Evolutionary conservation across 192 early-diverging fungal genomes (phyloP).

Genomic region (Diversispora eburnea): DNA sequence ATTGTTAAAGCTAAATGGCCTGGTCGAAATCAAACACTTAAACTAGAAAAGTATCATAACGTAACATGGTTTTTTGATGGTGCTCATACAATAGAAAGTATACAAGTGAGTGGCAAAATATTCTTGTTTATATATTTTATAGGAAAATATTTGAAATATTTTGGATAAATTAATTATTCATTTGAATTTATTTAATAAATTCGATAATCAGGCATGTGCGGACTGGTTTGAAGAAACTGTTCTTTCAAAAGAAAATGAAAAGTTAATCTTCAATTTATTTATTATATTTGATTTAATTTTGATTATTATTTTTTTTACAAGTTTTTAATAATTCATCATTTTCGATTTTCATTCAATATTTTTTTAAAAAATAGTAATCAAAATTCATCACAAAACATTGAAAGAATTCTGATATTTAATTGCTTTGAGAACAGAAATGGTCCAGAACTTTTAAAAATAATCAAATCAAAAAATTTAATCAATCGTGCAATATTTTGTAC

Average conservation of each 20-base stretch:
- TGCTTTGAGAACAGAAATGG: conserved; percentile 76
- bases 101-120: conserved; percentile 42
- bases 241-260: not conserved
- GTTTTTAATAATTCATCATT: no score
- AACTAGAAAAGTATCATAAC: conserved; percentile 40
- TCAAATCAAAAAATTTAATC: conserved; percentile 54
- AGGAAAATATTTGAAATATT: not conserved
- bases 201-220: not conserved
- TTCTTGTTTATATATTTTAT: not conserved
- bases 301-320: no score
- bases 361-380: not conserved
- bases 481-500: conserved; percentile 77
- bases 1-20: conserved; percentile 74
- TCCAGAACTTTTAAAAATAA: conserved; percentile 56
- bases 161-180: not conserved
- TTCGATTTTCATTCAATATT: not conserved
- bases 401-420: conserved; percentile 81
- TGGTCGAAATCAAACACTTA: conserved; percentile 79
- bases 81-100: conserved; percentile 90
- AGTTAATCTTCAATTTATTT: not conserved
- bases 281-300: not conserved
- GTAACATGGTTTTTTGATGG: conserved; percentile 87
- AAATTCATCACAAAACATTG: conserved; percentile 8
- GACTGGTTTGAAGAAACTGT: conserved; percentile 8
- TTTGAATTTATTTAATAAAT: conserved; percentile 8